These are phyloP conservation scores for Claviceps digitariae DNA, from an alignment of 2,329 filamentous ascomycete species.

Conservation along the genomic window DNA sequence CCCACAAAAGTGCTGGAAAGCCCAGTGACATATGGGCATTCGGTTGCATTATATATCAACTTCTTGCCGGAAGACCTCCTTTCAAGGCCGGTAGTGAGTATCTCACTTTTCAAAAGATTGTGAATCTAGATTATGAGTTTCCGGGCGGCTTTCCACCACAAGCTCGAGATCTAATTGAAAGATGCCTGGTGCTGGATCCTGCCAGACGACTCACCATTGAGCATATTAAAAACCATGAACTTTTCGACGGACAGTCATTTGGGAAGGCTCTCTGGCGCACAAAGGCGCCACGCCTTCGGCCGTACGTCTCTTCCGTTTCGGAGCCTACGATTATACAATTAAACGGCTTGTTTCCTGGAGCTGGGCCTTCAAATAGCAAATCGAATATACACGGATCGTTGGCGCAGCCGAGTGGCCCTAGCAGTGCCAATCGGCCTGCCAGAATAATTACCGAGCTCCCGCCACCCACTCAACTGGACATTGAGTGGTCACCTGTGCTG, in stretches of 20 bases:
- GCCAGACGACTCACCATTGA: slow-evolving; percentile 75
- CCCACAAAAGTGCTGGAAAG: slow-evolving; percentile 94
- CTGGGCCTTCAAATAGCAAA: slow-evolving; percentile 12
- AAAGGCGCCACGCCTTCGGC: slow-evolving; percentile 75
- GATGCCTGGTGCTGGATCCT: slow-evolving; percentile 81
- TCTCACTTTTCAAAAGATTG: slow-evolving; percentile 95
- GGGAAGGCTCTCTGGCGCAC: slow-evolving; percentile 77
- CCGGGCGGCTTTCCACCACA: slow-evolving; percentile 75
- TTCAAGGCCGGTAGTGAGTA: slow-evolving; percentile 97
- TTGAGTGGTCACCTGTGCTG: slow-evolving; percentile 95
- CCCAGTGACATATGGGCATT: slow-evolving; percentile 97
- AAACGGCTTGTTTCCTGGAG: slow-evolving; percentile 35
- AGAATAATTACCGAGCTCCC: slow-evolving; percentile 89
- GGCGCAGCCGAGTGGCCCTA: slow-evolving; percentile 23
- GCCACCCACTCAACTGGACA: slow-evolving; percentile 91
- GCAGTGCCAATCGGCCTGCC: slow-evolving; percentile 47
- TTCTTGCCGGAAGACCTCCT: slow-evolving; percentile 86
- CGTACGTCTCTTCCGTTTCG: slow-evolving; percentile 64
- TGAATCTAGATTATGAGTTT: slow-evolving; percentile 86
- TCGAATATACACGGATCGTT: slow-evolving; percentile 16
- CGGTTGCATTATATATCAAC: slow-evolving; percentile 93
- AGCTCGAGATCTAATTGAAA: slow-evolving; percentile 79
- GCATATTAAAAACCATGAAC: slow-evolving; percentile 92
- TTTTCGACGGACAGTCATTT: slow-evolving; percentile 80
- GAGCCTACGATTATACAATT: slow-evolving; percentile 65